Base-by-base conservation (phyloP, 2,329 filamentous ascomycete species). In the Pestalotiopsis sp. region DNA sequence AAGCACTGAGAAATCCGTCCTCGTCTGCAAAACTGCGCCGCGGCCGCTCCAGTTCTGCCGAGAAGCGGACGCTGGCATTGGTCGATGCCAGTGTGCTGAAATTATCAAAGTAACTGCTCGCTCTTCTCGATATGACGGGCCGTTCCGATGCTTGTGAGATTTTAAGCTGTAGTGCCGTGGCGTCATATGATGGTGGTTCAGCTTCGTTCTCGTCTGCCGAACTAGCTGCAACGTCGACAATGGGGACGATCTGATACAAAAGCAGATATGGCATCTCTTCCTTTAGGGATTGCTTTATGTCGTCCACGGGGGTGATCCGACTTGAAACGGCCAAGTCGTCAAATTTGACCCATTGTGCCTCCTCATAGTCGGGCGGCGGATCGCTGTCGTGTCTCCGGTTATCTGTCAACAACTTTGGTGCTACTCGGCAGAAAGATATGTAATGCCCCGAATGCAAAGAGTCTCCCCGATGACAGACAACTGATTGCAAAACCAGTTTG, bases 181-280 rank as follows among this genome's bases (percentile, higher is more conserved):
- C 85, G 61, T 84, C 81, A 71, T 91, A 91, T 1, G 88, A 88
- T 1, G 89, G 89, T 3, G 88, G 89, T 40, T 84, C 83, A 2
- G 78, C 78, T 39, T 83, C 81, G 1, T 80, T 83, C 58, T 80
- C 80, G 6, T 85, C 83, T 0, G 82, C 81, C 4, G 85, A 85
- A 13, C 82, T 80, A 1, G 81, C 76, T 1, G 84, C 82, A 7
- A 91, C 86, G 67, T 94, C 92, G 38, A 93, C 88, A 74, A 97
- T 94, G 0, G 95, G 94, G 38, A 97, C 88, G 55, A 98, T 93
- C 78, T 98, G 95, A 75, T 98, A 99, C 79, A 98, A 98, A 0
- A 99, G 84, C 6, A 98, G 86, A 77, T 98, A 98, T 0, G 96
- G 95, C 78, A 94, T 97, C 78, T 98, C 94, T n/a, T 91, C 87